phyloP scores from a whole-genome alignment of 352 stramenopile species.

The Phytophthora melonis region DNA sequence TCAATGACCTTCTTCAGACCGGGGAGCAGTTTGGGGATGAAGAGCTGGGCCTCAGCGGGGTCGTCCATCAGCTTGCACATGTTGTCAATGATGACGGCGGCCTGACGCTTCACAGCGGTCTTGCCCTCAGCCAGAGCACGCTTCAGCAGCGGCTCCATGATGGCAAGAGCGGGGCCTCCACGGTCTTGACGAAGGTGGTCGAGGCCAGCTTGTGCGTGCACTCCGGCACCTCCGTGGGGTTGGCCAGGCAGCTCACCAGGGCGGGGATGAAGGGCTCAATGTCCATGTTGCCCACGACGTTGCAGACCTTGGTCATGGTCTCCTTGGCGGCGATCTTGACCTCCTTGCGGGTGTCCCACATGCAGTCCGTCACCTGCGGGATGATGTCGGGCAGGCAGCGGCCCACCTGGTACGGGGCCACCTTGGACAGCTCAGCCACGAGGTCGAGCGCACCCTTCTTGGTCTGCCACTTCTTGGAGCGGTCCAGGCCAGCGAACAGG shows the following conservation, averaged over 20 bases:
- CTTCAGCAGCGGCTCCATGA: constrained; percentile 97
- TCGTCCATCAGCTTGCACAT: constrained; percentile 99
- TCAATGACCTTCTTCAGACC: constrained; percentile 97
- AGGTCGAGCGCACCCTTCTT: constrained; percentile 97
- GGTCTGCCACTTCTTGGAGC: constrained; percentile 96
- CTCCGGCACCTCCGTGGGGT: constrained; percentile 97
- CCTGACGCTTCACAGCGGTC: constrained; percentile 97
- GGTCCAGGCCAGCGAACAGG: constrained; percentile 92
- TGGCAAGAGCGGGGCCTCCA: constrained; percentile 96
- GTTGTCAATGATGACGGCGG: constrained; percentile 99
- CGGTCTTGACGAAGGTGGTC: constrained; percentile 99
- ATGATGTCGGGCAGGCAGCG: constrained; percentile 97
- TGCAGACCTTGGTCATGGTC: constrained; percentile 95
- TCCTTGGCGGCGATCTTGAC: constrained; percentile 95
- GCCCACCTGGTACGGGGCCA: constrained; percentile 95
- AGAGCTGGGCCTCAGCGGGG: constrained; percentile 96
- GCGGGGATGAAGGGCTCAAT: constrained; percentile 99
- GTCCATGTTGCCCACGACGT: constrained; percentile 99
- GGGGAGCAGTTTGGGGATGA: constrained; percentile 97
- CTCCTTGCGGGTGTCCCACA: constrained; percentile 99
- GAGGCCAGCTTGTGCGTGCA: constrained; percentile 99
- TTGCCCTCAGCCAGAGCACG: constrained; percentile 96
- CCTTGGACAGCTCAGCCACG: constrained; percentile 91
- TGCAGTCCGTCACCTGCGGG: constrained; percentile 97
- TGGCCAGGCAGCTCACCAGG: constrained; percentile 97